Conservation (phyloP, 2,329 filamentous ascomycete genomes). For the Sphaerulina vaccinii region DNA sequence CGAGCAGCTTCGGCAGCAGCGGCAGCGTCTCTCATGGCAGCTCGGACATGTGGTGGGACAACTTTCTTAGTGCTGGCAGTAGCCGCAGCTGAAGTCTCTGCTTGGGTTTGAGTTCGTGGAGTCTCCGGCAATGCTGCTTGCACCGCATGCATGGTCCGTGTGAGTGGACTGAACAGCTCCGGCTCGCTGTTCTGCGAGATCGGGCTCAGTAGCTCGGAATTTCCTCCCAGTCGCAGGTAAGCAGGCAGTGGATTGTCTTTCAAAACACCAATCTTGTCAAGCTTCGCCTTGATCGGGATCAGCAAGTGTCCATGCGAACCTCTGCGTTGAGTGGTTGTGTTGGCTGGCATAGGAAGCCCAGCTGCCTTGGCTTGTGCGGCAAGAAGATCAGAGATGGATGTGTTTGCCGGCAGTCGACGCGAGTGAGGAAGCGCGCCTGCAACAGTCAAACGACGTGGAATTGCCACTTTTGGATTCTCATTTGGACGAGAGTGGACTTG, state of each 20-base stretch:
- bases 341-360: conserved; percentile 23
- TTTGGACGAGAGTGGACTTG: neutral
- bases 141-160: conserved; percentile 8
- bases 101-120: neutral
- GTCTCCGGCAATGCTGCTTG: conserved; percentile 7
- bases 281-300: conserved; percentile 25
- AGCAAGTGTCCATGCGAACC: conserved; percentile 26
- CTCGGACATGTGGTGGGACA: conserved; percentile 17
- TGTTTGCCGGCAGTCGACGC: neutral
- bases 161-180: conserved; percentile 6
- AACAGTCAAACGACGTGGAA: neutral
- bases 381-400: conserved; percentile 14
- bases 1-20: neutral
- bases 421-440: neutral
- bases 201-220: conserved; percentile 3
- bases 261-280: conserved; percentile 22
- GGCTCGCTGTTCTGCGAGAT: conserved; percentile 1
- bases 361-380: conserved; percentile 20
- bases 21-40: conserved; percentile 9
- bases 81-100: neutral
- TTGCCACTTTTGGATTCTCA: neutral
- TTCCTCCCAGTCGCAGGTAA: neutral
- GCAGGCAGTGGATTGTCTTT: conserved; percentile 2
- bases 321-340: conserved; percentile 22
- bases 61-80: conserved; percentile 6